Evolutionary conservation across 306 rosid species (phyloP).

Genomic region (Fragaria nilgerrensis): DNA sequence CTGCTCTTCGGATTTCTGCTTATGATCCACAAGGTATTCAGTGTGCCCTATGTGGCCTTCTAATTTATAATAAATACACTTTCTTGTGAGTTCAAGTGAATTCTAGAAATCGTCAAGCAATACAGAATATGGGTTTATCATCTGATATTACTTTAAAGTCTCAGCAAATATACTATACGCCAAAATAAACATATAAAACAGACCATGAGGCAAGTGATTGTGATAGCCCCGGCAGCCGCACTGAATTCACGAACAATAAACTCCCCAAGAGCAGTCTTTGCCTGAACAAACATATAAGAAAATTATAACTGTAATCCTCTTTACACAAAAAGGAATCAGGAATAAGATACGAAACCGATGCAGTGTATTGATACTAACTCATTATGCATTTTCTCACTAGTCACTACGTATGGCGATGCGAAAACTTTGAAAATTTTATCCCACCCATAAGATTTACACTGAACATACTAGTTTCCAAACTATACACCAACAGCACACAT

Average conservation of each 20-base stretch:
- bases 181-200: slow-evolving; percentile 17
- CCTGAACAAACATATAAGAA: slow-evolving; percentile 37
- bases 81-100: not conserved
- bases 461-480: not conserved
- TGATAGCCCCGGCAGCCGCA: slow-evolving; percentile 83
- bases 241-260: slow-evolving; percentile 69
- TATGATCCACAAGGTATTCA: not conserved
- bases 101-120: not conserved
- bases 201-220: slow-evolving; percentile 91
- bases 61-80: not conserved
- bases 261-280: slow-evolving; percentile 49
- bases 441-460: not conserved
- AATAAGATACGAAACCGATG: not conserved
- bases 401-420: not conserved
- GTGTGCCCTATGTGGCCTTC: not conserved
- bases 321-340: not conserved
- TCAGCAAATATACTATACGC: not conserved
- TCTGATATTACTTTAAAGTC: not conserved
- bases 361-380: not conserved
- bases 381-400: not conserved
- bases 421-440: not conserved
- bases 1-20: not conserved
- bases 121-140: not conserved
- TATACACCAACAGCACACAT: not conserved
- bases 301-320: not conserved